Evolutionary conservation across 192 early-diverging fungal genomes (phyloP).

Genomic region (Gonapodya prolifera): DNA sequence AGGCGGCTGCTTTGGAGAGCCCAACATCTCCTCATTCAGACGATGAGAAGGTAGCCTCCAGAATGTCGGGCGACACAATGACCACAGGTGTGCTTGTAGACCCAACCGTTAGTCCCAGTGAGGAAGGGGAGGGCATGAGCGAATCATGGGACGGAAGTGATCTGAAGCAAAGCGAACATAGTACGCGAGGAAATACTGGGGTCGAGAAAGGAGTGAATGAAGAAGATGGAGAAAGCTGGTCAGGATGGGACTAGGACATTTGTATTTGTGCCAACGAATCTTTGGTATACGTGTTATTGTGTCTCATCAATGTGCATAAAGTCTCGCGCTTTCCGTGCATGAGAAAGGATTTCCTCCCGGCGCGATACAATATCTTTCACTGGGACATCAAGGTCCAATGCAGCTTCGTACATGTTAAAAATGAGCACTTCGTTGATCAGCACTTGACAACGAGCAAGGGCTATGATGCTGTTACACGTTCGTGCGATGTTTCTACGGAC

Average conservation of each 20-base stretch:
- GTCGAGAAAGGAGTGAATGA: not conserved
- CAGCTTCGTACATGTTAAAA: conserved; percentile 82
- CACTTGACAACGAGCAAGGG: conserved; percentile 63
- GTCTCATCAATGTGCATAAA: not conserved
- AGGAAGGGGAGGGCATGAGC: not conserved
- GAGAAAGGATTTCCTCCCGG: not conserved
- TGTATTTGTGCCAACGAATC: not conserved
- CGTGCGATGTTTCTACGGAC: conserved; percentile 79
- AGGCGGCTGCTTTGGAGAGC: not conserved
- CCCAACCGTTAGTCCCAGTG: not conserved
- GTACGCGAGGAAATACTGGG: too few relatives aligned
- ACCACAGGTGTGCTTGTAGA: not conserved
- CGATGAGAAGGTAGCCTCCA: not conserved
- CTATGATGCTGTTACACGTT: conserved; percentile 72
- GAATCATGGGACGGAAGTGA: not conserved
- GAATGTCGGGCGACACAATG: not conserved
- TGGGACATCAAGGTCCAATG: conserved; percentile 29
- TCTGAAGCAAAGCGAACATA: too few relatives aligned
- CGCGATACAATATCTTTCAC: not conserved
- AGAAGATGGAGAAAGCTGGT: not conserved
- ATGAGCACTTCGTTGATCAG: conserved; percentile 83
- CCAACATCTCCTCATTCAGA: not conserved
- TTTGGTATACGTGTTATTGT: not conserved
- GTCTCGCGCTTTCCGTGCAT: not conserved
- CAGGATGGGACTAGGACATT: not conserved